Evolutionary conservation across 1,284 basidiomycete species (phyloP).

Genomic region (Kalmanozyma brasiliensis): DNA sequence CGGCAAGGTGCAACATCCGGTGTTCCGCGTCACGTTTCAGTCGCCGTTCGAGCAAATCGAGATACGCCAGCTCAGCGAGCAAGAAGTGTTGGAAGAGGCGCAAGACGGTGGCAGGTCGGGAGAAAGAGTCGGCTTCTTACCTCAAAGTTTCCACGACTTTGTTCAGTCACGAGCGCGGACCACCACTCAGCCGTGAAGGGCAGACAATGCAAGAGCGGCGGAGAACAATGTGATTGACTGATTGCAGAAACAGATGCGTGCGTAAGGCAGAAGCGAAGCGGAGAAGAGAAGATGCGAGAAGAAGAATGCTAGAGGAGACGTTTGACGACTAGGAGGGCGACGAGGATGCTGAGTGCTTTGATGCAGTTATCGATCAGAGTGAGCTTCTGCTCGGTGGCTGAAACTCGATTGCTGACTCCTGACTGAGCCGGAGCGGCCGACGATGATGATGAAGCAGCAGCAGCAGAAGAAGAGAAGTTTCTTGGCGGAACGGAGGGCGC

Average conservation of each 20-base stretch:
- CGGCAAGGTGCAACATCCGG: constrained; percentile 32
- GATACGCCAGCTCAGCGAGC: constrained; percentile 8
- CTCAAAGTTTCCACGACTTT: constrained; percentile 47
- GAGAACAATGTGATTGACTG: constrained; percentile 7
- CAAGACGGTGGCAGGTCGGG: constrained; percentile 32
- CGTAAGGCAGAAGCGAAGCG: background rate
- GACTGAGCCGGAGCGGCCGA: constrained; percentile 1
- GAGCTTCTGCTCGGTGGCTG: constrained; percentile 29
- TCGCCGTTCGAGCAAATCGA: constrained; percentile 47
- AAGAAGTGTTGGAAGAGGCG: constrained; percentile 32
- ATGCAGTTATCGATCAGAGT: constrained; percentile 43
- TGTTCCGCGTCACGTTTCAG: constrained; percentile 53
- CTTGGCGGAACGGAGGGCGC: constrained; percentile 2
- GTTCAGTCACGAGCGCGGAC: constrained; percentile 15
- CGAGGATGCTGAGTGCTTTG: constrained; percentile 35
- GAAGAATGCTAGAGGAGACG: constrained; percentile 27
- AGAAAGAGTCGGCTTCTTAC: constrained; percentile 51
- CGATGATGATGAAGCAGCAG: background rate
- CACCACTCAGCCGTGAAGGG: background rate
- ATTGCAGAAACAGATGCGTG: background rate
- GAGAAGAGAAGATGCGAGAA: background rate
- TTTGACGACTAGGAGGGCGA: constrained; percentile 42
- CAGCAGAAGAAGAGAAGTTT: constrained; percentile 5
- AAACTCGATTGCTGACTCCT: constrained; percentile 2
- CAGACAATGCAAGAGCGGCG: background rate